Evolutionary conservation across 768 basidiomycete genomes (phyloP), one percentile per base, ranked within the genome.

Genomic region (Aureoboletus auriporus): DNA sequence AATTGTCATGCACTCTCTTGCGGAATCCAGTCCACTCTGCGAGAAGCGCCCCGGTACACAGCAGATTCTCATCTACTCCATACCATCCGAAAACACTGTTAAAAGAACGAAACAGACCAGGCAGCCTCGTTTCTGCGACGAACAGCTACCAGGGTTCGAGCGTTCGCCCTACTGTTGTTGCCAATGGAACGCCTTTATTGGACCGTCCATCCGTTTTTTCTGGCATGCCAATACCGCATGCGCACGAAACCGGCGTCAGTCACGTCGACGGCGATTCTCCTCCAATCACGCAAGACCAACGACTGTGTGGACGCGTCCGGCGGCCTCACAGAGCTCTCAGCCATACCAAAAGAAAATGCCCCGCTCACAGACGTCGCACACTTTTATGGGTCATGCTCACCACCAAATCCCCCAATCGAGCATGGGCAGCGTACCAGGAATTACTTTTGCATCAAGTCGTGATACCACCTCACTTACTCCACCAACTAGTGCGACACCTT

Each of bases 401-500:
- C 20, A 52, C 72, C 16, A 53, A 60, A 33, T 65, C 67, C 12
- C 47, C 62, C 43, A 39, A 53, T 17, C 66, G 66, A 20, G 74
- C 71, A 7, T 79, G 78, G 77, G 50, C 61, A 14, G 75, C 75
- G 10, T 79, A 78, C 59, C 54, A 63, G 39, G 51, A 65, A 16
- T 51, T 76, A 12, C 52, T 69, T 58, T 51, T 55, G 57, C 9
- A 47, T 37, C 50, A 44, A 17, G 52, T 36, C 6, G 46, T 35
- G 29, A 69, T 70, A 51, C 72, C 67, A 30, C 60, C 51, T 50
- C 51, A 60, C 45, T 74, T 79, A 49, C 78, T 90, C 33, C 83
- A 86, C 56, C 76, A 76, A 27, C 68, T 92, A 41, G 71, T 71
- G 14, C 79, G 81, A 28, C 74, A 83, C 35, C 70, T 92, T n/a